A percentile compares a stretch with the other conserved stretches of the same genome.
Conservation (phyloP, 495 filamentous ascomycete species). For the Talaromyces adpressus region DNA sequence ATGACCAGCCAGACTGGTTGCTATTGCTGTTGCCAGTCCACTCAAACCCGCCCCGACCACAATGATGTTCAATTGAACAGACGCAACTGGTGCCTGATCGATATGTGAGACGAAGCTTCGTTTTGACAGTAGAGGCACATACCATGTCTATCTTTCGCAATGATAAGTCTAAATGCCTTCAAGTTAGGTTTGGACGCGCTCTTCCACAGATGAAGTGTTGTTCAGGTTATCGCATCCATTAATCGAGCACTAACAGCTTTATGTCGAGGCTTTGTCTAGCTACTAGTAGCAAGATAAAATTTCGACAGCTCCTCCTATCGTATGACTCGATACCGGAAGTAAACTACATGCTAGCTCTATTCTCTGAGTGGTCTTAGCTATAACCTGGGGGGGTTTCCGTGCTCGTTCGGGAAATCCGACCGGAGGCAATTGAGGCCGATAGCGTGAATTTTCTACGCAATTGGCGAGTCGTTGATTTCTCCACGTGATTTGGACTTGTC, state of each 20-base stretch:
- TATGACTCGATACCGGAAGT: neutral
- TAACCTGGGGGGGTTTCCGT: no score
- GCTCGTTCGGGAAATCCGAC: neutral
- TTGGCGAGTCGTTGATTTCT: neutral
- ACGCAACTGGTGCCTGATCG: neutral
- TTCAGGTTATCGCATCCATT: neutral
- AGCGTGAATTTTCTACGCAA: neutral
- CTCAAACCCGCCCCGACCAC: conserved; percentile 38
- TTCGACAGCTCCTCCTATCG: neutral
- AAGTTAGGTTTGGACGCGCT: neutral
- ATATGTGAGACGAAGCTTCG: neutral
- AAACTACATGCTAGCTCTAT: no score
- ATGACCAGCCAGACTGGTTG: conserved; percentile 52
- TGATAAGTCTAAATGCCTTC: neutral
- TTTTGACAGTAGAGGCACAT: neutral
- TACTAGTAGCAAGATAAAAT: neutral
- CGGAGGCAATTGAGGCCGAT: neutral
- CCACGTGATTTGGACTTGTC: neutral
- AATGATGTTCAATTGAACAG: neutral
- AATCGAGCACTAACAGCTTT: neutral
- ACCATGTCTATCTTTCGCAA: neutral
- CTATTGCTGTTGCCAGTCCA: conserved; percentile 59
- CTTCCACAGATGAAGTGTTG: neutral
- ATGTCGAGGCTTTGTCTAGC: neutral
- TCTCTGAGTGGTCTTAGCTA: neutral